Conservation (phyloP, 768 basidiomycete genomes). For the Porpolomopsis calyptriformis region DNA sequence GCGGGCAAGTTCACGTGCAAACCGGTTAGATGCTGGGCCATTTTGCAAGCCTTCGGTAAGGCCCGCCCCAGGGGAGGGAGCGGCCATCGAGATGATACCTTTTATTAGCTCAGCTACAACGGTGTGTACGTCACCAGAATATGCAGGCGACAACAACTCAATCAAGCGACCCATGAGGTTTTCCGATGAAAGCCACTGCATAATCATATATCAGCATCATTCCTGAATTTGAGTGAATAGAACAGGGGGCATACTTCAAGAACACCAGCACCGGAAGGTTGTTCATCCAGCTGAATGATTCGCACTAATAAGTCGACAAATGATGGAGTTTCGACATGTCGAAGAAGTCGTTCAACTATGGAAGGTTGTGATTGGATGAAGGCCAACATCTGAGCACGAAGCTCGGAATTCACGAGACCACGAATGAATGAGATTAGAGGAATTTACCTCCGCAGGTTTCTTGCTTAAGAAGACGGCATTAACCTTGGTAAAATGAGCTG, state of each 20-base stretch:
- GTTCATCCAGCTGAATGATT: slow-evolving; percentile 83
- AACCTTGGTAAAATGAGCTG: slow-evolving; percentile 90
- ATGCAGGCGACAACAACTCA: slow-evolving; percentile 68
- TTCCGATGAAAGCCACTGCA: slow-evolving; percentile 81
- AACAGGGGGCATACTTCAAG: slow-evolving; percentile 48
- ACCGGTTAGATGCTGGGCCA: slow-evolving; percentile 70
- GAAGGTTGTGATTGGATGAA: slow-evolving; percentile 81
- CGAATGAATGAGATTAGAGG: slow-evolving; percentile 18
- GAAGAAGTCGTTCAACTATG: slow-evolving; percentile 72
- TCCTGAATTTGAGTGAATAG: slow-evolving; percentile 17
- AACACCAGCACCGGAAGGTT: slow-evolving; percentile 69
- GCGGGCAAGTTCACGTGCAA: slow-evolving; percentile 80
- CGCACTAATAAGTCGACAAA: slow-evolving; percentile 87
- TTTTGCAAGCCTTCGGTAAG: slow-evolving; percentile 61
- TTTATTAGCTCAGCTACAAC: slow-evolving; percentile 88
- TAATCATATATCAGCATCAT: slow-evolving; percentile 20
- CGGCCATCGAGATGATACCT: slow-evolving; percentile 88
- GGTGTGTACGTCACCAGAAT: slow-evolving; percentile 67
- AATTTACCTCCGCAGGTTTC: slow-evolving; percentile 76
- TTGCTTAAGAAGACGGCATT: slow-evolving; percentile 82
- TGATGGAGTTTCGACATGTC: slow-evolving; percentile 80
- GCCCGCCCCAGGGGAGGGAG: slow-evolving; percentile 71
- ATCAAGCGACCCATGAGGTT: slow-evolving; percentile 74
- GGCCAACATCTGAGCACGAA: slow-evolving; percentile 64
- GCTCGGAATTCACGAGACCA: slow-evolving; percentile 18